phyloP scores from a whole-genome alignment of 78 protist genomes.

The slime mould (Dictyostelium discoideum) region dicty_2.7 NC_007088.5:2746501-2747000 shows the following conservation, averaged over 20 bases:
- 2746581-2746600: neutral
- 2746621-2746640: conserved; percentile 82
- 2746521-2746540: neutral
- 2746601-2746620: conserved; percentile 69
- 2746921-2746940: neutral
- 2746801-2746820: neutral
- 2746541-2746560: conserved; percentile 38
- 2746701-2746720: conserved; percentile 96
- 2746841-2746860: neutral
- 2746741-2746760: neutral
- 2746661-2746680: conserved; percentile 92
- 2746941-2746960: neutral
- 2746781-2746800: neutral
- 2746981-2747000: conserved; percentile 6
- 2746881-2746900: conserved; percentile 9
- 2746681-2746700: conserved; percentile 71
- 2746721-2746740: conserved; percentile 93
- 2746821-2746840: neutral
- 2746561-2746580: conserved; percentile 31
- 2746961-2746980: neutral
- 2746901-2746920: neutral
- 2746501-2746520: conserved; percentile 54
- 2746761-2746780: too few species aligned
- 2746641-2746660: conserved; percentile 88
- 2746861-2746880: conserved; percentile 46